Base-by-base conservation (phyloP, 768 basidiomycete species). In the Mycena galopus region DNA sequence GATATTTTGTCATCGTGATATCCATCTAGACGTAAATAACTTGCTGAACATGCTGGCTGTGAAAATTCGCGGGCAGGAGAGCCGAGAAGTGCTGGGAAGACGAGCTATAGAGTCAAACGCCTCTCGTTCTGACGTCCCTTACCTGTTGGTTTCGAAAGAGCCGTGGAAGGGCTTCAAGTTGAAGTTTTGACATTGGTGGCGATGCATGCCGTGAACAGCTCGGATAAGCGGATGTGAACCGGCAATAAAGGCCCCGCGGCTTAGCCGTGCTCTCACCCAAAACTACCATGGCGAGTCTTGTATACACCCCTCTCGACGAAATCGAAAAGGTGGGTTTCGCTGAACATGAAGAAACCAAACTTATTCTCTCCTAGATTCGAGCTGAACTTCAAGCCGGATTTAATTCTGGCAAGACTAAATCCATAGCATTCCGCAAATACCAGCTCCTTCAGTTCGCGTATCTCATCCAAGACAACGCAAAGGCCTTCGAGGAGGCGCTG, bases 361-460 rank as follows among this genome's bases (percentile, higher is more conserved):
- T 51, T 16, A 67, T 16, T 29, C 35, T 23, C 29, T 27, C 17
- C 3, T 74, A 94, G 93, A 89, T 92, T 67, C 88, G 89, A 65
- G 83, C 83, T 29, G 83, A 85, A 55, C 82, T 95, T 25, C 84
- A 81, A 30, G 82, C 84, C n/a, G 88, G 87, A 7, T 95, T 94
- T 80, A 82, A 81, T 33, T 82, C 89, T 1, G 93, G 93, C 19
- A 94, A 91, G 78, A 88, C 90, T 50, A 90, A 84, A 77, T 81
- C 88, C n/a, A 84, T 95, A 66, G 86, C 86, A 16, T 94, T 87
- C 77, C 87, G 95, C 76, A 95, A 91, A 81, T 87, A 90, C 53
- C 94, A 95, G 81, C 85, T 96, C 29, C 86, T 91, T n/a, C 89
- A 92, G 77, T 87, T 96, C 16, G 90, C 87, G 10, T 93, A 94